These are phyloP conservation scores for Phialophora tarda DNA, from an alignment of 2,329 filamentous ascomycete species.

Conservation along the genomic window DNA sequence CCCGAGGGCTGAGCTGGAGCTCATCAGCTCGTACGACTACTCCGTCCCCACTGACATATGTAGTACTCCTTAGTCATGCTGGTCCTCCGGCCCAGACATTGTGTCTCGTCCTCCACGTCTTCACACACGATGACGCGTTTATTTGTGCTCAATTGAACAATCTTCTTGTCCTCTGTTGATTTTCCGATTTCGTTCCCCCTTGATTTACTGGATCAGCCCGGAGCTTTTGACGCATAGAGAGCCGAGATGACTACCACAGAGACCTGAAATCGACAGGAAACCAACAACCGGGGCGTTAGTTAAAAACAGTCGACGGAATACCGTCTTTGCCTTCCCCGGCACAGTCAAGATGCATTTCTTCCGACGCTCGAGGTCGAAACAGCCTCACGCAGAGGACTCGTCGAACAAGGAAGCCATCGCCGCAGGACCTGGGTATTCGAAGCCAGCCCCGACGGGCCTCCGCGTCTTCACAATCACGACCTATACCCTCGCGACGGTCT, in stretches of 20 bases:
- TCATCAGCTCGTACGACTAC: not conserved
- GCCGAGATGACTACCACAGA: not conserved
- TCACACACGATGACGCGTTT: not conserved
- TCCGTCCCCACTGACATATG: too few species aligned
- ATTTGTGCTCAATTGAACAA: not conserved
- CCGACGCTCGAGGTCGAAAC: constrained; percentile 20
- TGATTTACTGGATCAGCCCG: not conserved
- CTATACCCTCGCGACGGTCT: constrained; percentile 76
- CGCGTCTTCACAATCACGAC: constrained; percentile 69
- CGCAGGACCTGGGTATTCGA: constrained; percentile 34
- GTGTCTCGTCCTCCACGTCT: not conserved
- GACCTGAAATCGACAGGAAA: not conserved
- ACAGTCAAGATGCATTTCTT: constrained; percentile 9
- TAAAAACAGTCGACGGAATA: not conserved
- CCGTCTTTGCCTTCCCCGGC: not conserved
- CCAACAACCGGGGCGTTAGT: too few species aligned
- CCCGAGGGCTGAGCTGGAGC: not conserved
- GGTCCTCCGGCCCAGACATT: too few species aligned
- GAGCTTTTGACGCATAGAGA: not conserved
- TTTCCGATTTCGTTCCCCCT: not conserved
- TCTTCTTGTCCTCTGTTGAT: not conserved
- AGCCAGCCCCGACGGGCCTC: constrained; percentile 52
- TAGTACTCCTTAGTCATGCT: too few species aligned
- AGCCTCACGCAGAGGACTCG: constrained; percentile 17
- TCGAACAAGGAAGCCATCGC: not conserved